Conservation (phyloP, 2,329 filamentous ascomycete species). For the Alternaria sp. region DNA sequence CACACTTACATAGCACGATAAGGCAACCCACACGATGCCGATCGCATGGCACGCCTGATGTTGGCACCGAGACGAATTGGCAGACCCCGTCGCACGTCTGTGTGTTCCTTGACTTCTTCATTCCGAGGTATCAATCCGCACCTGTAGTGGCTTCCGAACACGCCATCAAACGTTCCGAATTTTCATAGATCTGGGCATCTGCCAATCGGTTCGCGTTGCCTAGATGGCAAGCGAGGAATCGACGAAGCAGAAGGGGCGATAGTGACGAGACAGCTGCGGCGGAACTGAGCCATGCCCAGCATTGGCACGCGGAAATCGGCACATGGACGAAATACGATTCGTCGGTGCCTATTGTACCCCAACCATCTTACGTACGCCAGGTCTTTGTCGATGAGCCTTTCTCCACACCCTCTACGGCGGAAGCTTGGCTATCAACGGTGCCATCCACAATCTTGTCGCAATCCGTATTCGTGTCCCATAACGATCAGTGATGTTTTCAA, state of each 20-base stretch:
- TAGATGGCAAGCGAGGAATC: constrained; percentile 10
- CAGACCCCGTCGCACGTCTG: not conserved
- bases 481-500: not conserved
- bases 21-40: not conserved
- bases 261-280: constrained; percentile 22
- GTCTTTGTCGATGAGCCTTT: constrained; percentile 23
- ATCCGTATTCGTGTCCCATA: constrained; percentile 5
- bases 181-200: not conserved
- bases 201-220: not conserved
- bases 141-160: constrained; percentile 18
- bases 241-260: constrained; percentile 6
- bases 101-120: not conserved
- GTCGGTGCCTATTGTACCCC: constrained; percentile 17
- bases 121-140: not conserved
- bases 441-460: constrained; percentile 7
- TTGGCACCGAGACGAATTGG: not conserved
- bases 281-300: constrained; percentile 41
- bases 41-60: not conserved
- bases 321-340: constrained; percentile 28
- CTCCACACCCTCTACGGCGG: constrained; percentile 36
- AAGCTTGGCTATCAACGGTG: constrained; percentile 34
- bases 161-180: constrained; percentile 2
- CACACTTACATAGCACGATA: not conserved
- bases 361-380: constrained; percentile 40
- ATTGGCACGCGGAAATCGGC: constrained; percentile 39